These are phyloP conservation scores for Ogataea trehaloabstinens DNA, from an alignment of 805 yeast genomes.

Conservation along the genomic window DNA sequence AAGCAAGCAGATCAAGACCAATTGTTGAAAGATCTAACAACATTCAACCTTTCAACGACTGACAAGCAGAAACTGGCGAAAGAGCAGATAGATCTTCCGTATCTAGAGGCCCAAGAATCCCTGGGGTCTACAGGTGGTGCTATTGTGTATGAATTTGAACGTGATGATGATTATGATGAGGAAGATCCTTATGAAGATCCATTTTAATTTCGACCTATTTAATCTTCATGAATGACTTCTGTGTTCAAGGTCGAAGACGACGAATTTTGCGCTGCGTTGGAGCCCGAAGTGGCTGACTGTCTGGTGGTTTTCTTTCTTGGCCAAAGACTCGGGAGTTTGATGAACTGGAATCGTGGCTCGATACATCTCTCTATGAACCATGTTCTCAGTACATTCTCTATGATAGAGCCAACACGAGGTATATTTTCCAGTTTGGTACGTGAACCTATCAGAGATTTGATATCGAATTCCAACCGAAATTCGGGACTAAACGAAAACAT, in stretches of 20 bases:
- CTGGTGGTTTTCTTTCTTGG: constrained; percentile 62
- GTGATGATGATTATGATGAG: constrained; percentile 97
- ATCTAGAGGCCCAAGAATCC: constrained; percentile 75
- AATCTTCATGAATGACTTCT: constrained; percentile 15
- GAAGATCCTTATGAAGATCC: constrained; percentile 99
- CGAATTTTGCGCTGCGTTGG: background rate
- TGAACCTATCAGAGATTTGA: constrained; percentile 89
- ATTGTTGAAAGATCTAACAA: constrained; percentile 70
- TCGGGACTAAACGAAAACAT: constrained; percentile 92
- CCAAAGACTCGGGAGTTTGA: constrained; percentile 85
- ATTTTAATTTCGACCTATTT: constrained; percentile 34
- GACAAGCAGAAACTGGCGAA: constrained; percentile 72
- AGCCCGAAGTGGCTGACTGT: constrained; percentile 26
- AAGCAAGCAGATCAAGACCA: constrained; percentile 45
- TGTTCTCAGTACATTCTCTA: constrained; percentile 76
- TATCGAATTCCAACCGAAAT: constrained; percentile 81
- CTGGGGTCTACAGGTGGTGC: constrained; percentile 82
- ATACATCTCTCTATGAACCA: constrained; percentile 95
- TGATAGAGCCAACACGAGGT: constrained; percentile 82
- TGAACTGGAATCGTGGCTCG: constrained; percentile 87
- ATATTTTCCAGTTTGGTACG: constrained; percentile 88
- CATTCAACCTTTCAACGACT: constrained; percentile 79
- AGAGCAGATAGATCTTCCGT: constrained; percentile 90
- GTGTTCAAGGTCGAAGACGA: constrained; percentile 3
- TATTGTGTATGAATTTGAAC: constrained; percentile 90